These are phyloP conservation scores for Starmerella gropengiesseri DNA, from an alignment of 805 yeast genomes.

Conservation along the genomic window DNA sequence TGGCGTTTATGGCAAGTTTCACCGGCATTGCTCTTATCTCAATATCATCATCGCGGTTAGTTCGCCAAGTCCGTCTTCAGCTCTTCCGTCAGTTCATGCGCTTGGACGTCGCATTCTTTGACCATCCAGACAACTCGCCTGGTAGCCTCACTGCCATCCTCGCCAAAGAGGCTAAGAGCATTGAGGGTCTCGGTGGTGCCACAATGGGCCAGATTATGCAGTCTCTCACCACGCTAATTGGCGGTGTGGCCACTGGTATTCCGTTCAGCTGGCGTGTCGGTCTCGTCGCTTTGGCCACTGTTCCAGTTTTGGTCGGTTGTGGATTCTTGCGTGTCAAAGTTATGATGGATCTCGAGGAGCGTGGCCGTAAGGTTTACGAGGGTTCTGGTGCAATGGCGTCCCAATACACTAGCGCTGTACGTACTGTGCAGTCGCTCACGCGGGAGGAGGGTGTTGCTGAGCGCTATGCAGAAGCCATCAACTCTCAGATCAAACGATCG, in stretches of 20 bases:
- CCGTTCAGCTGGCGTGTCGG: constrained; percentile 34
- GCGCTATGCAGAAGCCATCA: constrained; percentile 26
- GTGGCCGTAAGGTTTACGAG: constrained; percentile 32
- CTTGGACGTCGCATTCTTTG: constrained; percentile 32
- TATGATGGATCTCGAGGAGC: constrained; percentile 28
- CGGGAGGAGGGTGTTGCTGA: constrained; percentile 32
- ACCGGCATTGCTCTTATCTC: constrained; percentile 24
- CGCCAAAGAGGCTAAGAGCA: constrained; percentile 34
- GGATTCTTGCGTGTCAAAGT: constrained; percentile 33
- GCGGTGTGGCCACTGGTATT: constrained; percentile 33
- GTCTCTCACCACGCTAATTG: constrained; percentile 31
- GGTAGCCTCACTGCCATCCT: constrained; percentile 32
- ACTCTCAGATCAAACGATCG: constrained; percentile 27
- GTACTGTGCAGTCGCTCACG: constrained; percentile 35
- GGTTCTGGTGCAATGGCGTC: constrained; percentile 34
- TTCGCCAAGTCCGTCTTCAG: constrained; percentile 28
- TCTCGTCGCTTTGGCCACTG: constrained; percentile 32
- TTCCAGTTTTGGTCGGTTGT: constrained; percentile 32
- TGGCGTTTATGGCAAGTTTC: constrained; percentile 25
- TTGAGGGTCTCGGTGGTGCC: constrained; percentile 34
- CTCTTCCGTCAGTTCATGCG: constrained; percentile 30
- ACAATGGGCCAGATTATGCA: constrained; percentile 33
- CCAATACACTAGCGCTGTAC: constrained; percentile 32
- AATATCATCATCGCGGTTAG: constrained; percentile 28
- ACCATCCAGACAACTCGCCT: constrained; percentile 30